Base-by-base conservation (phyloP, 495 filamentous ascomycete species). In the Alectoria sarmentosa region DNA sequence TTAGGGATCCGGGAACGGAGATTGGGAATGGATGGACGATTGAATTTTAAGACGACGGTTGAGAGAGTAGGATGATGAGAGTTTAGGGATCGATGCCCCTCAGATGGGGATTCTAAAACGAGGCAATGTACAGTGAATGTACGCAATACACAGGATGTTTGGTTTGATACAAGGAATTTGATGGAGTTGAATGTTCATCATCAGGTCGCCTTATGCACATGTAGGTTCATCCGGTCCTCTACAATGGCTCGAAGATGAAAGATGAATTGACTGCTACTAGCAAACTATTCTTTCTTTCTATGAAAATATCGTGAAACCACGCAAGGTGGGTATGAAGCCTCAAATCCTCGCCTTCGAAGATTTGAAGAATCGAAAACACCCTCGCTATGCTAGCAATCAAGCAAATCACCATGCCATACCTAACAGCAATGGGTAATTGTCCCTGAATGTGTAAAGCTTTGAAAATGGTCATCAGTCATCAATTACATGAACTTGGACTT, bases 11-110 rank as follows among this genome's bases (percentile, higher is more conserved):
- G 19, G 86, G 83, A 38, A 87, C 90, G 42, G 80, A 73, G 49
- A 86, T 98, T 75, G 88, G 87, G 52, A 86, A 84, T 72, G 86
- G 89, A 64, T 98, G 92, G 91, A 89, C 80, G 73, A 83, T 96
- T 68, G 83, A 86, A 48, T 89, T 91, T 72, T 82, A 34, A 54
- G 26, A 42, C 26, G 14, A 41, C 23, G 11, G 7, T 4, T 14
- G 7, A 32, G 48, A 48, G 32, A n/a, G 39, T 36, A 42, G 41
- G 2, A 13, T 21, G 48, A 38, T 30, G 49, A 3, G 23, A 34
- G 17, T 7, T 42, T 3, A 15, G 7, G 32, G 30, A n/a, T 62
- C 21, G 17, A 57, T 4, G 14, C 41, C 23, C 21, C 26, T 41
- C 26, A 17, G 26, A 39, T 39, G 46, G 23, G 21, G 1, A 41